Percentiles rank a stretch among this genome's conserved stretches.
Evolutionary conservation across 163 green algal species (phyloP).

Genomic region (Scenedesmus sp.): DNA sequence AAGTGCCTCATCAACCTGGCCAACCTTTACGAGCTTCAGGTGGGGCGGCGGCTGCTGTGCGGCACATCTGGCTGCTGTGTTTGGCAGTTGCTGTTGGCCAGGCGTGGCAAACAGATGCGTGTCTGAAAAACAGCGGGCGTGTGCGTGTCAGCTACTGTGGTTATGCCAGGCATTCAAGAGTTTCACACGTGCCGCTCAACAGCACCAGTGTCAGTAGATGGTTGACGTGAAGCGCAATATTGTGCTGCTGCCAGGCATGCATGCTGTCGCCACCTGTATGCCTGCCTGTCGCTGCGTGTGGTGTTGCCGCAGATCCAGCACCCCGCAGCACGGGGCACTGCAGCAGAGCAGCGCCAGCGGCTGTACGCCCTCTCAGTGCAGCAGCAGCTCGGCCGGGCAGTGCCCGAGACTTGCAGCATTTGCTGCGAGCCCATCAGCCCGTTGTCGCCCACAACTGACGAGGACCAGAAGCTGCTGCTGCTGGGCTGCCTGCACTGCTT

Average conservation of each 20-base stretch:
- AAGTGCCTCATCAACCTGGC: conserved; percentile 74
- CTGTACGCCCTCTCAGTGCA: conserved; percentile 28
- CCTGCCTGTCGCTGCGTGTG: background rate
- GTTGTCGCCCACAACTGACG: background rate
- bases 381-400: conserved; percentile 18
- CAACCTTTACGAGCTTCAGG: conserved; percentile 74
- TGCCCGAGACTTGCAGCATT: conserved; percentile 43
- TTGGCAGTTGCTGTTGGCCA: no score
- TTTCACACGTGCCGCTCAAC: no score
- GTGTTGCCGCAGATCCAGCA: conserved; percentile 30
- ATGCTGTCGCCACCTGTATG: background rate
- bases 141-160: no score
- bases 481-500: conserved; percentile 52
- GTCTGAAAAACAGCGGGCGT: no score
- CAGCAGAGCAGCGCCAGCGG: conserved; percentile 36
- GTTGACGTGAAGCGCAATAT: no score
- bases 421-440: conserved; percentile 46
- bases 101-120: no score
- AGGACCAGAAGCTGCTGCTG: conserved; percentile 42
- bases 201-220: no score
- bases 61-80: no score
- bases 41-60: background rate
- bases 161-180: no score
- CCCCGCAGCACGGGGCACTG: background rate
- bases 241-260: no score